Base-by-base conservation (phyloP, 2,329 filamentous ascomycete species). In the Venturia pyrina region DNA sequence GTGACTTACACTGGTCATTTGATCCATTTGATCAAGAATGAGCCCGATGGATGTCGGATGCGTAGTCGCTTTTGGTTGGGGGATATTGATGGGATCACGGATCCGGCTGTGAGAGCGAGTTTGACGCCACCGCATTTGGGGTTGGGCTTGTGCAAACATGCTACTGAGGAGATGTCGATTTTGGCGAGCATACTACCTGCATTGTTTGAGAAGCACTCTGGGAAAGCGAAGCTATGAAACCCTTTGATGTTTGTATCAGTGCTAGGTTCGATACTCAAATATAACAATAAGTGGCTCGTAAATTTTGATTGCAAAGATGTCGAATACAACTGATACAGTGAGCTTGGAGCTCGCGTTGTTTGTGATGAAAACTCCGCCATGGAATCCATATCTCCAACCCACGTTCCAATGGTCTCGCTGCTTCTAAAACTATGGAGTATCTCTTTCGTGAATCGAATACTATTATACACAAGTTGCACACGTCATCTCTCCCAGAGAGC, bases 11-110 rank as follows among this genome's bases (percentile, higher is more conserved):
- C 41, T 3, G 68, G 67, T 1, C 62, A 68, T 41, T 34, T 69
- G 6, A 68, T 69, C 50, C 66, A 69, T 59, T 60, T 68, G 17
- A 65, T 69, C 63, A 66, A 67, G 21, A 66, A 69, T 34, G 68
- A 67, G 15, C 66, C 65, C 40, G 60, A 67, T 32, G 63, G 60
- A 1, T 50, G 62, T 43, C 65, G 68, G 13, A 69, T 69, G 66
- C 50, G 65, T 24, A 64, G 64, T 44, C 62, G 68, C 8, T 69
- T 68, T 59, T 68, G 68, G 67, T 32, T 69, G 24, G 67, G 68
- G 46, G 68, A 68, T 57, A 37, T 69, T 37, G 68, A 66, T 28
- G 60, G 50, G 15, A 10, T 67, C 15, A 43, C 63, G 11, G 63
- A 62, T 37, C 34, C 34, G 28, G 53, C 44, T 34, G 56, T 34